Evolutionary conservation across 768 basidiomycete species (phyloP), one percentile per base, ranked within the genome.

Genomic region (Tylopilus vinaceipallidus): DNA sequence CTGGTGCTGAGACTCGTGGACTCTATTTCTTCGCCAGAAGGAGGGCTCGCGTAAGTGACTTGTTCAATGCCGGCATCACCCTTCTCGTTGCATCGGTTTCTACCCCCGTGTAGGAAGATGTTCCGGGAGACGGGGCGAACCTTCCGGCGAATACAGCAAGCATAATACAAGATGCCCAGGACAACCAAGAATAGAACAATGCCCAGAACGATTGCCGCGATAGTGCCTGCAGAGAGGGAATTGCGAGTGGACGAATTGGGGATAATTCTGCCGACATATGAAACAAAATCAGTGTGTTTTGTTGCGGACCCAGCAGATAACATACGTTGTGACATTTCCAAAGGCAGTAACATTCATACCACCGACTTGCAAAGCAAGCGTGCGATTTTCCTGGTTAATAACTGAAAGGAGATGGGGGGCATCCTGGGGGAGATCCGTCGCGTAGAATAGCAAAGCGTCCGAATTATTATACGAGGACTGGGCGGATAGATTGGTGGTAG

Each of bases 121-220:
- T 6, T 48, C 33, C 17, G 60, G 52, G 11, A 55, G 8, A 61
- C 58, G 8, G 65, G 63, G 33, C 72, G 70, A 53, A 60, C 57
- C 12, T 75, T 78, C 13, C 81, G 78, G 11, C 82, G 77, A 43
- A 76, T 70, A 44, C 79, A 63, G 42, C 74, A 69, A 49, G 75
- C 70, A 54, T 70, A 78, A 52, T 75, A 74, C 2, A 81, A 59
- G 13, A 65, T 64, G 40, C 69, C 67, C 9, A 76, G 50, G 4
- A 82, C 50, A 24, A 84, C 45, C 57, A 81, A 71, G 23, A 76
- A 73, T 9, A 88, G 68, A 17, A 81, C 62, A 19, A 75, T 74
- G 3, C 80, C 84, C 2, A 89, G 71, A 10, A 75, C 76, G 26
- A 86, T 70, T 0, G 85, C 87, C 17, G 85, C 86, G 46, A 87